Evolutionary conservation across 1,139 yeast genomes (phyloP).

Genomic region (Debaryomyces subglobosus): DNA sequence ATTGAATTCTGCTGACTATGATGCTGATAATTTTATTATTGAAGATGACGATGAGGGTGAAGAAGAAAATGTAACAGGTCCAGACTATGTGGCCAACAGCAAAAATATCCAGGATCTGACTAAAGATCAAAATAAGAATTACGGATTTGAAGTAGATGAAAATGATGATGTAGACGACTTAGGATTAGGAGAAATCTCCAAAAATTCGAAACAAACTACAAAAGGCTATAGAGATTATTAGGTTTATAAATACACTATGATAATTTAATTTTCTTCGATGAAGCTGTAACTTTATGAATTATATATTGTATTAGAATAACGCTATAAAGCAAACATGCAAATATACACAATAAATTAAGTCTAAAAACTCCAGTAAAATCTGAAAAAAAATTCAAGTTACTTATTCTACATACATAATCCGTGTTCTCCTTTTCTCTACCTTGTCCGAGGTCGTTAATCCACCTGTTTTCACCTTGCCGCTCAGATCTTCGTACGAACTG

Average conservation of each 20-base stretch:
- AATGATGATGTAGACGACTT: slow-evolving; percentile 7
- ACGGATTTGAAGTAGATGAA: slow-evolving; percentile 6
- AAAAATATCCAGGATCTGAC: not conserved
- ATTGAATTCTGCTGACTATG: slow-evolving; percentile 37
- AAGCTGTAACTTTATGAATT: not conserved
- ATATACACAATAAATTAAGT: not conserved
- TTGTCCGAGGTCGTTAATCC: slow-evolving; percentile 36
- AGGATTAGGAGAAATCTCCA: slow-evolving; percentile 6
- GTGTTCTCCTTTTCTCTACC: slow-evolving; percentile 49
- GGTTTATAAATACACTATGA: not conserved
- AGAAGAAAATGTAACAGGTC: not conserved
- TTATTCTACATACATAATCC: slow-evolving; percentile 40
- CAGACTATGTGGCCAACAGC: not conserved
- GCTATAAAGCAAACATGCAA: not conserved
- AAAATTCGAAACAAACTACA: not conserved
- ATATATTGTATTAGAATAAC: not conserved
- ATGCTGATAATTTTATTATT: slow-evolving; percentile 42
- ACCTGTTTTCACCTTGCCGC: slow-evolving; percentile 25
- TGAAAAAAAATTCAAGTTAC: not conserved
- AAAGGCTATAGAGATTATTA: slow-evolving; percentile 8
- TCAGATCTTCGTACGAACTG: slow-evolving; percentile 24
- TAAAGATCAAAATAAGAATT: not conserved
- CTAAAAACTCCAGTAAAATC: not conserved
- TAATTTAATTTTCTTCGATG: not conserved
- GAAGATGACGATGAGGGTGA: slow-evolving; percentile 29